Base-by-base conservation (phyloP, 2,329 filamentous ascomycete genomes). In the Aspergillus tubingensis region DNA sequence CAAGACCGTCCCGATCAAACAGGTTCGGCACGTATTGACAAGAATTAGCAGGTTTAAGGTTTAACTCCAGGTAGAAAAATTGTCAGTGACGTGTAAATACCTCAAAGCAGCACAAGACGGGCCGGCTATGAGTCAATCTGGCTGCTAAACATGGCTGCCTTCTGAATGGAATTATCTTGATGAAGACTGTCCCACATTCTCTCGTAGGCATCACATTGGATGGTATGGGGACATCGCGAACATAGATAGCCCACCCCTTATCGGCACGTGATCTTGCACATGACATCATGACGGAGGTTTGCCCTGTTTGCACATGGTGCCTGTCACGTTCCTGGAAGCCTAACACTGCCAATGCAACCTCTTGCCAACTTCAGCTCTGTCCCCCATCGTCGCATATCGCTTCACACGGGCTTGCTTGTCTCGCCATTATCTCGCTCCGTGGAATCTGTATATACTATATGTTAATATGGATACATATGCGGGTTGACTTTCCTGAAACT, bases 381-480 rank as follows among this genome's bases (percentile, higher is more conserved):
- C 19, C 25, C 27, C 17, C 53, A 47, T 55, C 53, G 15, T 47
- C 39, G 10, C 38, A 49, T 51, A 27, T 44, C n/a, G 19, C 30
- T 44, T 23, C 47, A 41, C 47, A 50, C 50, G 52, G 58, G 38
- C 27, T 36, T 15, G n/a, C 25, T 30, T 41, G 54, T 36, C 36
- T 50, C 47, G 19, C 48, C 19, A 36, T 41, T 13, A 8, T 36
- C 38, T 55, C 27, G 27, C 39, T 36, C 27, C 27, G 36, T 52
- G 41, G 17, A 23, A 5, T 11, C 36, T 62, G 57, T 58, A 62
- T 25, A 56, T 61, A 55, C 21, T 21, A 8, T 15, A 54, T n/a
- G 43, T 21, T 55, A 64, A 52, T 59, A 66, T 65, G 61, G 57
- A 63, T 60, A 44, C 47, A 53, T 27, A 56, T 59, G 47, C n/a